Percentiles rank a stretch among this genome's conserved stretches.
phyloP scores from a whole-genome alignment of 1,284 basidiomycete species.

The Tilletia caries region DNA sequence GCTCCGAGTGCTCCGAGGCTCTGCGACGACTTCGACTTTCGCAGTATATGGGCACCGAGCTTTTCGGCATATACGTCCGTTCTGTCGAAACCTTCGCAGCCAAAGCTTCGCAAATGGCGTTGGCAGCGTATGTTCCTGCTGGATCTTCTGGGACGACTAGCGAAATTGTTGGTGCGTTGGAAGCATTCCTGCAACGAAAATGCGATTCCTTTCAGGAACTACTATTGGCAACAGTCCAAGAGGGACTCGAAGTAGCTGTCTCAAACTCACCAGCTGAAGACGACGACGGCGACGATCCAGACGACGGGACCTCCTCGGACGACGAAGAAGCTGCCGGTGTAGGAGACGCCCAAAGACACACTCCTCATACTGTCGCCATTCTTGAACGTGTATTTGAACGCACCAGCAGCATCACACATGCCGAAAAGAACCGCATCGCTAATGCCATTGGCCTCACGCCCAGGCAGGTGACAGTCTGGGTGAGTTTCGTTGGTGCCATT shows the following conservation, averaged over 20 bases:
- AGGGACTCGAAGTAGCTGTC: slow-evolving; percentile 8
- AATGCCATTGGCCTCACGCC: slow-evolving; percentile 45
- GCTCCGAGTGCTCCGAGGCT: neutral
- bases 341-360: slow-evolving; percentile 24
- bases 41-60: neutral
- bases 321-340: neutral
- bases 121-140: neutral
- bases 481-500: slow-evolving; percentile 27
- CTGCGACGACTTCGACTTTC: slow-evolving; percentile 1
- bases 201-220: neutral
- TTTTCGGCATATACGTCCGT: neutral
- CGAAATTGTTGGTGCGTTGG: neutral
- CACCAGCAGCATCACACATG: slow-evolving; percentile 45
- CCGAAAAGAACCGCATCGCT: slow-evolving; percentile 46
- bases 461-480: slow-evolving; percentile 52
- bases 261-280: slow-evolving; percentile 10
- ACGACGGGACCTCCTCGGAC: neutral
- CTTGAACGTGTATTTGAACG: slow-evolving; percentile 45
- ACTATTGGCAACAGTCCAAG: neutral
- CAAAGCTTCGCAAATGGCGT: neutral
- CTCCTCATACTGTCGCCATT: slow-evolving; percentile 30
- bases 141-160: no score
- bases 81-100: neutral
- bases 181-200: neutral
- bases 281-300: neutral